Conservation (phyloP, 805 yeast species). For the Saturnispora sekii region DNA sequence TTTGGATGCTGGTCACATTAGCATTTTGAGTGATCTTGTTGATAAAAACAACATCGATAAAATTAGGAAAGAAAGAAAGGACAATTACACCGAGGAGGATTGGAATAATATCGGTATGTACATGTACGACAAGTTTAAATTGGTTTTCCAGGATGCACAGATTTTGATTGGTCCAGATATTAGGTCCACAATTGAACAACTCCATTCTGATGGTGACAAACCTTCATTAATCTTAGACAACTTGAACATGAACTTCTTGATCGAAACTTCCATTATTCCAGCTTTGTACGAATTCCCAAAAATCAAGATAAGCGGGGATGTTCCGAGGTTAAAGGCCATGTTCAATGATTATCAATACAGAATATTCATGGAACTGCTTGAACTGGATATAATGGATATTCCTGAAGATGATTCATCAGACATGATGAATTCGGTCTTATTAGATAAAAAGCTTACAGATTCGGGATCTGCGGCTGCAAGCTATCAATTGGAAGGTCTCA, state of each 20-base stretch:
- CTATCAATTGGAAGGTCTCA: conserved; percentile 1
- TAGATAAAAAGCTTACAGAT: background rate
- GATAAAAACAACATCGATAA: conserved; percentile 58
- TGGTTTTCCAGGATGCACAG: conserved; percentile 77
- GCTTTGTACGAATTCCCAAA: conserved; percentile 65
- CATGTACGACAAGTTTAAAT: conserved; percentile 82
- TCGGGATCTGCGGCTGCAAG: background rate
- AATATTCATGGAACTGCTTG: conserved; percentile 69
- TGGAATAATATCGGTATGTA: conserved; percentile 67
- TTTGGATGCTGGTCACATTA: conserved; percentile 92
- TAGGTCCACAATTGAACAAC: conserved; percentile 63
- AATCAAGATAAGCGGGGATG: conserved; percentile 62
- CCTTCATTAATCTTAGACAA: conserved; percentile 64
- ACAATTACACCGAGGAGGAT: conserved; percentile 50
- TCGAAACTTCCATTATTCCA: conserved; percentile 83
- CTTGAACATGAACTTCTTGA: conserved; percentile 57
- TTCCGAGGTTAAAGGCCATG: conserved; percentile 63
- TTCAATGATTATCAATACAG: conserved; percentile 87
- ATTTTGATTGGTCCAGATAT: conserved; percentile 78
- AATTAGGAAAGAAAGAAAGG: conserved; percentile 52
- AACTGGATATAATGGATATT: conserved; percentile 51
- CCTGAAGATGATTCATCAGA: conserved; percentile 34
- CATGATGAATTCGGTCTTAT: background rate
- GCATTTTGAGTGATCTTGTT: conserved; percentile 71
- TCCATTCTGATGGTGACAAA: conserved; percentile 39